phyloP scores from a whole-genome alignment of 768 basidiomycete species.

The Boletellus ananiceps region DNA sequence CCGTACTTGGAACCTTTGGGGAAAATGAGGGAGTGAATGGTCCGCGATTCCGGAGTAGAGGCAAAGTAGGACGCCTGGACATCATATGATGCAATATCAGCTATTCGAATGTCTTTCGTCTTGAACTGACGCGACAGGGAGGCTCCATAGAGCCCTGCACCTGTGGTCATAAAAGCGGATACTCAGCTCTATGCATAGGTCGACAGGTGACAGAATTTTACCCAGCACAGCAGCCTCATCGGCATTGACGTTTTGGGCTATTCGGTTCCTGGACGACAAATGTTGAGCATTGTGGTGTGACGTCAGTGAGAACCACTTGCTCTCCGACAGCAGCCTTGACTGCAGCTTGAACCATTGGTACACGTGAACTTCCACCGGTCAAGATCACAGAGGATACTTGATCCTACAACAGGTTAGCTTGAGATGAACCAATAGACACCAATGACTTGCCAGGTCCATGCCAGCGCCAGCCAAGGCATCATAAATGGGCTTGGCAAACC shows the following conservation, averaged over 20 bases:
- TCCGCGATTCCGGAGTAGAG: constrained; percentile 50
- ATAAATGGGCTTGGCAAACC: constrained; percentile 66
- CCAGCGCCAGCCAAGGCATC: constrained; percentile 68
- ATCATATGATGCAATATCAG: constrained; percentile 69
- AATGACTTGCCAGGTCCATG: constrained; percentile 53
- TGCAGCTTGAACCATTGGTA: constrained; percentile 87
- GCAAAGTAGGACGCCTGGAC: constrained; percentile 76
- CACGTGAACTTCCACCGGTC: constrained; percentile 86
- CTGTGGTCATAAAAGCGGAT: constrained; percentile 21
- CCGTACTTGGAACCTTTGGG: constrained; percentile 71
- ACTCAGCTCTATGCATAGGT: constrained; percentile 1
- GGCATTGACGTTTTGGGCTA: constrained; percentile 93
- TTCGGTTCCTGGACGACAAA: constrained; percentile 52
- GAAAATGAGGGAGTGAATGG: constrained; percentile 75
- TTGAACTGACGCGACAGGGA: constrained; percentile 85
- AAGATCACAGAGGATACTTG: constrained; percentile 87
- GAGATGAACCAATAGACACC: not conserved
- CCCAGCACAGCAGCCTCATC: constrained; percentile 95
- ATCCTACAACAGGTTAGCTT: constrained; percentile 40
- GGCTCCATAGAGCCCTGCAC: constrained; percentile 90
- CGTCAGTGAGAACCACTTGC: constrained; percentile 37
- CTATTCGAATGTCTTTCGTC: constrained; percentile 88
- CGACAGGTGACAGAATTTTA: constrained; percentile 15
- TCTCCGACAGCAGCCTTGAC: constrained; percentile 75
- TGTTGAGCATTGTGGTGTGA: not conserved